These are phyloP conservation scores for Kwoniella dendrophila DNA, from an alignment of 768 basidiomycete genomes.

Conservation along the genomic window DNA sequence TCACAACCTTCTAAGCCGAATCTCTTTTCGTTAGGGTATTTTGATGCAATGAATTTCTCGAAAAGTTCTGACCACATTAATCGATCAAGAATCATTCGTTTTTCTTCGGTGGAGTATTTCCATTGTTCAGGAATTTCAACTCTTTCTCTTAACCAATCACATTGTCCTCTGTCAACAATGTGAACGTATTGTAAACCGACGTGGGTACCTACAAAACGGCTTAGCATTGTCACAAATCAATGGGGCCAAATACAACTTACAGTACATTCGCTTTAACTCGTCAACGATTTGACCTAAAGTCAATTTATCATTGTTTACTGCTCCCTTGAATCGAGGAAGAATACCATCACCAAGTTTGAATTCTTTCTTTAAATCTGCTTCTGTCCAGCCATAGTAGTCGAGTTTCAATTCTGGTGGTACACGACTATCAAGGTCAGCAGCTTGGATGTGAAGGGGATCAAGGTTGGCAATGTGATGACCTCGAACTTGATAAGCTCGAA, in stretches of 20 bases:
- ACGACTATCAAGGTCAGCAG: constrained; percentile 77
- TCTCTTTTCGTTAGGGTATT: constrained; percentile 99
- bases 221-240: constrained; percentile 47
- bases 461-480: constrained; percentile 95
- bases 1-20: constrained; percentile 99
- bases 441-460: constrained; percentile 90
- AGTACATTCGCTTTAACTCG: constrained; percentile 88
- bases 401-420: constrained; percentile 88
- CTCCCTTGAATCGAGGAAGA: constrained; percentile 87
- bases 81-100: constrained; percentile 97
- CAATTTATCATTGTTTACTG: constrained; percentile 77
- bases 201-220: constrained; percentile 44
- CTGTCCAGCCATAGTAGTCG: constrained; percentile 91
- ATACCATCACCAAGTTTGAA: constrained; percentile 95
- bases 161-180: constrained; percentile 97
- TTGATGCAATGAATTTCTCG: constrained; percentile 97
- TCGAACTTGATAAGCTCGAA: constrained; percentile 97
- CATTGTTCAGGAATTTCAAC: constrained; percentile 93
- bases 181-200: constrained; percentile 62
- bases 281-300: constrained; percentile 87
- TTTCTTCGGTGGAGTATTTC: constrained; percentile 98
- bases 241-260: constrained; percentile 60
- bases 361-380: constrained; percentile 90
- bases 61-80: constrained; percentile 99
- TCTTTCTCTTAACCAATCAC: constrained; percentile 98